phyloP scores from a whole-genome alignment of 78 protist genomes.

The Capsaspora owczarzaki region DNA sequence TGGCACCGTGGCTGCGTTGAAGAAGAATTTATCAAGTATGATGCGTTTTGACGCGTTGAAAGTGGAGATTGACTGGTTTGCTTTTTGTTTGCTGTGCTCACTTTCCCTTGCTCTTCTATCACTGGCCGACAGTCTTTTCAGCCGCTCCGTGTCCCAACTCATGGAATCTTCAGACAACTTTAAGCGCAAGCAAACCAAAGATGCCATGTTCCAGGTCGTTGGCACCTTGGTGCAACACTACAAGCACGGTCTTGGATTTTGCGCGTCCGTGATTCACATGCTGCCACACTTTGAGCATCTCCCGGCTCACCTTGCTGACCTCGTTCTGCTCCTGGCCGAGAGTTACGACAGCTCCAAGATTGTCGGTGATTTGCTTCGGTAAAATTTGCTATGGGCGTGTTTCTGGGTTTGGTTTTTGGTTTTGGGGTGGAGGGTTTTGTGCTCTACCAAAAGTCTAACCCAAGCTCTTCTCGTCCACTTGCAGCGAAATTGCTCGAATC shows the following conservation, averaged over 20 bases:
- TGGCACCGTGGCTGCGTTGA: slow-evolving; percentile 1
- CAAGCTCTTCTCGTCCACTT: too few relatives aligned
- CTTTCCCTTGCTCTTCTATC: background rate
- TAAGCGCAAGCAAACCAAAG: background rate
- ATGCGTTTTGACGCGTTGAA: background rate
- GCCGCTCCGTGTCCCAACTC: background rate
- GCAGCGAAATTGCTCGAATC: slow-evolving; percentile 1
- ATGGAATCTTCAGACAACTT: background rate
- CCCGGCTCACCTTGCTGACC: background rate
- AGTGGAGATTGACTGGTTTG: background rate
- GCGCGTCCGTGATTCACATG: slow-evolving; percentile 1
- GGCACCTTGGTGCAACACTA: background rate
- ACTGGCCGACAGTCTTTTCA: background rate
- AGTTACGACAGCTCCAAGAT: background rate
- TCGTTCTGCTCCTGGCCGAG: background rate
- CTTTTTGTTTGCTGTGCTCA: background rate
- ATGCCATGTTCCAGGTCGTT: background rate
- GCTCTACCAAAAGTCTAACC: too few relatives aligned
- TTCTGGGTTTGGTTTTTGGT: too few relatives aligned
- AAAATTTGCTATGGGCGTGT: too few relatives aligned
- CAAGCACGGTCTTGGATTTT: background rate
- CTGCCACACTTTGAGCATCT: slow-evolving; percentile 14
- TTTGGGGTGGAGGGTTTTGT: too few relatives aligned
- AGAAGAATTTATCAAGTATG: background rate
- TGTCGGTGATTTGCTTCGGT: background rate